These are phyloP conservation scores for Epichloe typhina DNA, from an alignment of 2,329 filamentous ascomycete genomes.

Conservation along the genomic window DNA sequence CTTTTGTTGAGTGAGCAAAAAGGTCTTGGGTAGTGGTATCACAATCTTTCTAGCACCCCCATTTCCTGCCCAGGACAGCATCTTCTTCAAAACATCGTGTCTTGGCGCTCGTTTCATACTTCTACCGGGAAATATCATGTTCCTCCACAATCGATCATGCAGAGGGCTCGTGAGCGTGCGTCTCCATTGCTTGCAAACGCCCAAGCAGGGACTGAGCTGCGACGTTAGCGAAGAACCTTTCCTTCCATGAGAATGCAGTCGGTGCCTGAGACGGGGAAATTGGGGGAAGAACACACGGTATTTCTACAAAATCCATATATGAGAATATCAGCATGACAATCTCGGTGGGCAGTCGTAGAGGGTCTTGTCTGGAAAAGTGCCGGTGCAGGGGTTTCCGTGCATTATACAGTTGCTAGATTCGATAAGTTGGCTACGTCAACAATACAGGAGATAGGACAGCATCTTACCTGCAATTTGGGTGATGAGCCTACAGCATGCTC, in stretches of 20 bases:
- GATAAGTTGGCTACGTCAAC: background rate
- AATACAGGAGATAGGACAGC: background rate
- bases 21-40: constrained; percentile 14
- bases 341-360: constrained; percentile 22
- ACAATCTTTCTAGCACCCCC: constrained; percentile 16
- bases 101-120: constrained; percentile 12
- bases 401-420: constrained; percentile 19
- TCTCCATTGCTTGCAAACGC: constrained; percentile 21
- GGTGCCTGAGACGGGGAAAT: background rate
- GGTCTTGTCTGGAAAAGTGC: constrained; percentile 21
- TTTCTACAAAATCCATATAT: constrained; percentile 19
- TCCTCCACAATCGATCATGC: constrained; percentile 19
- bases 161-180: constrained; percentile 15
- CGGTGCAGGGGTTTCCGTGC: constrained; percentile 22
- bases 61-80: constrained; percentile 19
- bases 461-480: constrained; percentile 22
- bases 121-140: constrained; percentile 15
- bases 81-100: constrained; percentile 13
- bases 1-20: constrained; percentile 18
- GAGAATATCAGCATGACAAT: constrained; percentile 23
- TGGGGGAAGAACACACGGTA: constrained; percentile 13
- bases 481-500: constrained; percentile 15
- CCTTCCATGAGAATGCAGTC: background rate
- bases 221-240: constrained; percentile 1
- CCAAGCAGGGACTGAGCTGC: constrained; percentile 16